Conservation (phyloP, 2,329 filamentous ascomycete genomes). For the Pseudofabraea citricarpa region DNA sequence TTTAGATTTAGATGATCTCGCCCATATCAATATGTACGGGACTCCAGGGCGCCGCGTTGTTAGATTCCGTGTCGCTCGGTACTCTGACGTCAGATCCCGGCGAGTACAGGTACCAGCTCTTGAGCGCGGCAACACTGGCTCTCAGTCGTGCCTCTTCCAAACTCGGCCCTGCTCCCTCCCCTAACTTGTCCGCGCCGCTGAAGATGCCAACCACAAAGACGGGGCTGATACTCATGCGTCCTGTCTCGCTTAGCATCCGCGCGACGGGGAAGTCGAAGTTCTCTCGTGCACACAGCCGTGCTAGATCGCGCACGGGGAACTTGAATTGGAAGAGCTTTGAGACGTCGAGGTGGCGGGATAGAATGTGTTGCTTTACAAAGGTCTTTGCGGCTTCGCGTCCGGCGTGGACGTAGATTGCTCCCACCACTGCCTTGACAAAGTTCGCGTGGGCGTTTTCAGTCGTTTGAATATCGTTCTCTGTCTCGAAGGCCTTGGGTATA, state of each 20-base stretch:
- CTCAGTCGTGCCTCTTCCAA: slow-evolving; percentile 72
- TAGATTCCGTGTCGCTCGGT: slow-evolving; percentile 41
- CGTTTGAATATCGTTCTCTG: slow-evolving; percentile 20
- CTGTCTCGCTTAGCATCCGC: slow-evolving; percentile 85
- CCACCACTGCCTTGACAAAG: slow-evolving; percentile 80
- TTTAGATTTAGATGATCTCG: slow-evolving; percentile 45
- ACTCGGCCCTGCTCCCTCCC: slow-evolving; percentile 78
- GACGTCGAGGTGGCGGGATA: slow-evolving; percentile 74
- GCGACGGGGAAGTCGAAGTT: slow-evolving; percentile 85
- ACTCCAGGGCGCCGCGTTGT: slow-evolving; percentile 38
- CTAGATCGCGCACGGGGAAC: slow-evolving; percentile 78
- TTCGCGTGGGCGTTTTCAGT: slow-evolving; percentile 55
- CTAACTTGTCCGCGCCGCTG: slow-evolving; percentile 84
- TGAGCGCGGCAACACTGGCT: slow-evolving; percentile 80
- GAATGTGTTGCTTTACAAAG: slow-evolving; percentile 81
- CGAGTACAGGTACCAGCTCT: slow-evolving; percentile 95
- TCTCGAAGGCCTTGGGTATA: slow-evolving; percentile 22
- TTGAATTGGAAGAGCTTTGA: slow-evolving; percentile 77
- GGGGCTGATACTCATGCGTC: slow-evolving; percentile 75
- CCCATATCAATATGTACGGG: slow-evolving; percentile 53
- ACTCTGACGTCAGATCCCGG: slow-evolving; percentile 43
- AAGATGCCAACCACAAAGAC: slow-evolving; percentile 95
- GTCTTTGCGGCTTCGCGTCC: slow-evolving; percentile 73
- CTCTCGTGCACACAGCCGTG: slow-evolving; percentile 79
- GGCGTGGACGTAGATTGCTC: slow-evolving; percentile 79